Conservation (phyloP, 2,329 filamentous ascomycete genomes). For the Colletotrichum eleusines region DNA sequence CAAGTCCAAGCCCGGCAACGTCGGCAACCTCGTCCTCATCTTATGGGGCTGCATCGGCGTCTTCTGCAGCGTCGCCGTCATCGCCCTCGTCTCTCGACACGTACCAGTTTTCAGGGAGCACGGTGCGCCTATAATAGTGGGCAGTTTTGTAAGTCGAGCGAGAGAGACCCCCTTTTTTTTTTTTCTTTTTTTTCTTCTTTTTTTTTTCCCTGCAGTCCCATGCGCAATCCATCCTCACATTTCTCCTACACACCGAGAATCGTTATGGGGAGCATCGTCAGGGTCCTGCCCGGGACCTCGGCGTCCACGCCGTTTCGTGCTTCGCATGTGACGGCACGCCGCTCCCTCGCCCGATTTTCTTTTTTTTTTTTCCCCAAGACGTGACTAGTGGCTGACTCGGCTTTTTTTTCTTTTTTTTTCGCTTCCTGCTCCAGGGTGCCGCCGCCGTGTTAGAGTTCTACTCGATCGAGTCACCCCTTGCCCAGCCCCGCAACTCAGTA, state of each 20-base stretch:
- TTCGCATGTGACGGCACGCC: slow-evolving; percentile 26
- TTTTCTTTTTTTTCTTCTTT: neutral
- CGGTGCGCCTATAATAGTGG: slow-evolving; percentile 72
- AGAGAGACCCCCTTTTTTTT: neutral
- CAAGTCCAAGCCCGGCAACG: slow-evolving; percentile 48
- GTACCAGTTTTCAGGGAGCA: slow-evolving; percentile 66
- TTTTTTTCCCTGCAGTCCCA: neutral
- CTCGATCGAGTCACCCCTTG: slow-evolving; percentile 76
- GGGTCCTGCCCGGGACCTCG: slow-evolving; percentile 15
- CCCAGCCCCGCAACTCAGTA: slow-evolving; percentile 78
- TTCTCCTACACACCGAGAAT: neutral
- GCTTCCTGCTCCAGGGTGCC: slow-evolving; percentile 67
- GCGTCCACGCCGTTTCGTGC: slow-evolving; percentile 4
- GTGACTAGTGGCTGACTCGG: slow-evolving; percentile 17
- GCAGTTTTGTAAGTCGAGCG: slow-evolving; percentile 78
- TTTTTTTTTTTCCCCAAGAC: no score
- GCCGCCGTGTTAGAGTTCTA: slow-evolving; percentile 82
- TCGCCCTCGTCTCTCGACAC: slow-evolving; percentile 67
- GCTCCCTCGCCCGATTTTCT: slow-evolving; percentile 7
- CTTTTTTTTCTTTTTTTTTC: no score
- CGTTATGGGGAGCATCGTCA: neutral
- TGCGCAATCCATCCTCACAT: slow-evolving; percentile 9
- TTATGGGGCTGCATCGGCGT: slow-evolving; percentile 75
- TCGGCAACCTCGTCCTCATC: slow-evolving; percentile 70
- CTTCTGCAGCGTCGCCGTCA: slow-evolving; percentile 70